Conservation (phyloP, 2,329 filamentous ascomycete genomes). For the Aureobasidium sp. region DNA sequence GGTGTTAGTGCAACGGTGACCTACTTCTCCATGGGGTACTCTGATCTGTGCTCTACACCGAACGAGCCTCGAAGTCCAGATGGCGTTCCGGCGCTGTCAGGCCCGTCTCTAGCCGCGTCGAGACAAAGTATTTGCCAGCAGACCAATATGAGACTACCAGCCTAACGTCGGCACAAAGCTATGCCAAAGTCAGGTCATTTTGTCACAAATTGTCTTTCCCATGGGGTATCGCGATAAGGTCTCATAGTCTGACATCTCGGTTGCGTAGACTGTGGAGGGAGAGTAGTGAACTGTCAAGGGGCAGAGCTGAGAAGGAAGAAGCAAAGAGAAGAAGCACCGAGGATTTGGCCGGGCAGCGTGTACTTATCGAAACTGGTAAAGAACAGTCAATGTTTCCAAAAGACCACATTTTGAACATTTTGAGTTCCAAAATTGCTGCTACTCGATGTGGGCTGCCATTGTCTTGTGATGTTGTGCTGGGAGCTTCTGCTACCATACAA, state of each 20-base stretch:
- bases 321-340: background rate
- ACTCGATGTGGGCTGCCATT: background rate
- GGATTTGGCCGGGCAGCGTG: background rate
- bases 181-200: background rate
- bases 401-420: background rate
- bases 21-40: slow-evolving; percentile 6
- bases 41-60: background rate
- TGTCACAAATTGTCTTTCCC: slow-evolving; percentile 5
- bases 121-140: background rate
- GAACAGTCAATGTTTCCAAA: background rate
- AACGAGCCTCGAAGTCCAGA: background rate
- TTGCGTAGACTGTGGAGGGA: background rate
- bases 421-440: background rate
- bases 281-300: background rate
- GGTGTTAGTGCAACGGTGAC: background rate
- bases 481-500: too few species aligned
- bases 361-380: background rate
- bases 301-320: background rate
- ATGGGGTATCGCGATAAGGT: slow-evolving; percentile 9
- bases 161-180: slow-evolving; percentile 1
- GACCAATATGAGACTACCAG: background rate
- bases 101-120: slow-evolving; percentile 5
- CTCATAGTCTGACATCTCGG: background rate
- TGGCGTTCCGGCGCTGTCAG: slow-evolving; percentile 1
- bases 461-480: background rate